A percentile compares a stretch with the other conserved stretches of the same genome.
Evolutionary conservation across 805 yeast genomes (phyloP).

Genomic region (Ogataea nakhonphanomensis): DNA sequence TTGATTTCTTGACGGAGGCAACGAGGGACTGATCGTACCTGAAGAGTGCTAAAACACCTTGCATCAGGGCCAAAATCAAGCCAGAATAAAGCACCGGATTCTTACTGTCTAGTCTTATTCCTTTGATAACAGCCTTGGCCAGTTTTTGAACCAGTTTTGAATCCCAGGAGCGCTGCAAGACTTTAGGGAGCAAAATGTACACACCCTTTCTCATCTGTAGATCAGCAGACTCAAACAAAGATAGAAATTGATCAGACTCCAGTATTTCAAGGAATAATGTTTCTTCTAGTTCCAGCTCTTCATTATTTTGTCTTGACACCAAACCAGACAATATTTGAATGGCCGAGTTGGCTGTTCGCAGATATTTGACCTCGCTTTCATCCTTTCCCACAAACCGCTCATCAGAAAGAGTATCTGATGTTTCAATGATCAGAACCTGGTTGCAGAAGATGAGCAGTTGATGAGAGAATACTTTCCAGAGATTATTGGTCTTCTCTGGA

Average conservation of each 20-base stretch:
- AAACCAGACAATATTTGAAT: conserved; percentile 42
- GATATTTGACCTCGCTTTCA: conserved; percentile 63
- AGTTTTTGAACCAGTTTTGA: conserved; percentile 36
- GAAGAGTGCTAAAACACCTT: conserved; percentile 43
- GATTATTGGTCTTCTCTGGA: conserved; percentile 48
- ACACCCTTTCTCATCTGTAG: conserved; percentile 41
- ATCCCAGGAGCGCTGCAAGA: conserved; percentile 25
- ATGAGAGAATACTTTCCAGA: conserved; percentile 58
- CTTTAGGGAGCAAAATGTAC: conserved; percentile 35
- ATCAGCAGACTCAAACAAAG: conserved; percentile 37
- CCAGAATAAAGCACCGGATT: conserved; percentile 43
- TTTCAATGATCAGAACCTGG: conserved; percentile 53
- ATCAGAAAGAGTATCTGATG: conserved; percentile 65
- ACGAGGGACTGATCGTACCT: conserved; percentile 50
- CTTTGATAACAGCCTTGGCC: conserved; percentile 43
- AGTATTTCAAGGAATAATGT: conserved; percentile 35
- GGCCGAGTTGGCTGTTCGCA: conserved; percentile 50
- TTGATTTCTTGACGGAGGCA: conserved; percentile 45
- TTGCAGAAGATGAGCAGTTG: conserved; percentile 54
- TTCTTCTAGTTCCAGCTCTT: conserved; percentile 18
- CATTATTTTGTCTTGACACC: conserved; percentile 7
- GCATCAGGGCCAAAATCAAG: conserved; percentile 46
- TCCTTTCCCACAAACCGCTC: conserved; percentile 64
- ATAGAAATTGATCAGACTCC: conserved; percentile 43
- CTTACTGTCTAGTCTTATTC: conserved; percentile 36